These are phyloP conservation scores for Globisporangium sylvaticum DNA, from an alignment of 352 stramenopile species.

Conservation along the genomic window DNA sequence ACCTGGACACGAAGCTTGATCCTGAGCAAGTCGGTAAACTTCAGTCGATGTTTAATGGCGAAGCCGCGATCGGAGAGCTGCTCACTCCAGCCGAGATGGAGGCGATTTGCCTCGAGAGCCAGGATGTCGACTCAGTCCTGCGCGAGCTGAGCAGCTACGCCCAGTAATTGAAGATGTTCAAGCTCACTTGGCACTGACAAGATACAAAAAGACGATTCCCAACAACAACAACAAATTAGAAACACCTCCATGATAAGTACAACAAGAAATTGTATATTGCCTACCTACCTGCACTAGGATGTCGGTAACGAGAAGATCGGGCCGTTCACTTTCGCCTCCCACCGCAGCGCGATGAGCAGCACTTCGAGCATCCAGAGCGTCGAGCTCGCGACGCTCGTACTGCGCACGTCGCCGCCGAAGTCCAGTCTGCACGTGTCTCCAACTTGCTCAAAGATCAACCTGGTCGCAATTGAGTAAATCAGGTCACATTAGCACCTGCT, in stretches of 20 bases:
- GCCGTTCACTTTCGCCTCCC: constrained; percentile 47
- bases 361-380: constrained; percentile 66
- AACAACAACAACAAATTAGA: background rate
- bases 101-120: constrained; percentile 38
- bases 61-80: background rate
- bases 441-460: constrained; percentile 44
- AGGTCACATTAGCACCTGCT: too few species aligned
- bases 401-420: constrained; percentile 44
- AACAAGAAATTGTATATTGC: background rate
- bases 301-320: constrained; percentile 26
- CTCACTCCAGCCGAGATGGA: constrained; percentile 40
- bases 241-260: background rate
- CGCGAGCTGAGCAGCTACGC: background rate
- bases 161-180: background rate
- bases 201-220: background rate
- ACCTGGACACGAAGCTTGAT: constrained; percentile 56
- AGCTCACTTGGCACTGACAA: background rate
- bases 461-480: too few species aligned
- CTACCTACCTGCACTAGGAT: background rate
- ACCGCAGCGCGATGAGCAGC: constrained; percentile 53
- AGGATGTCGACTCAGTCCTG: constrained; percentile 39
- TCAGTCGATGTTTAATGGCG: constrained; percentile 9
- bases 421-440: constrained; percentile 31
- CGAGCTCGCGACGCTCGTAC: constrained; percentile 35
- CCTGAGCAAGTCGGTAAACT: constrained; percentile 32